A percentile compares a stretch with the other conserved stretches of the same genome.
These are phyloP conservation scores for Xylariaceae sp. DNA, from an alignment of 2,329 filamentous ascomycete genomes.

Conservation along the genomic window DNA sequence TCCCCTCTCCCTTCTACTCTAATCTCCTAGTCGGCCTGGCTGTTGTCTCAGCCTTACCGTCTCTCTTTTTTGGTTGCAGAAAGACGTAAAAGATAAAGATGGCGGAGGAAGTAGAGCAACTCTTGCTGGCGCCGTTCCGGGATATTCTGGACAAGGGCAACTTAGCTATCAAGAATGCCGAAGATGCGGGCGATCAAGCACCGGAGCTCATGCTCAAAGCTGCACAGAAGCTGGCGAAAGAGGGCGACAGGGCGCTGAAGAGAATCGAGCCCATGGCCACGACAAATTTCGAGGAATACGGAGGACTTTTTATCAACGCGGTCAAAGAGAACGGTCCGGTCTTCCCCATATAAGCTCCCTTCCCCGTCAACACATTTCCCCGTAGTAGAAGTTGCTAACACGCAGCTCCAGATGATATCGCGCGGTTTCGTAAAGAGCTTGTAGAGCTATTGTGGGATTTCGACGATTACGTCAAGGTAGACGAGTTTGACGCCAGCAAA, in stretches of 20 bases:
- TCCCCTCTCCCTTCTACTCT: no score
- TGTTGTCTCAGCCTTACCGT: neutral
- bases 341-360: neutral
- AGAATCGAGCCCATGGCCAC: conserved; percentile 48
- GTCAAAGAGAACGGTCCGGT: conserved; percentile 50
- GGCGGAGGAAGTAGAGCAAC: conserved; percentile 34
- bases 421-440: conserved; percentile 43
- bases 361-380: neutral
- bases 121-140: conserved; percentile 47
- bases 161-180: conserved; percentile 43
- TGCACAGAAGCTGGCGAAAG: conserved; percentile 43
- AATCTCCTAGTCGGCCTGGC: neutral
- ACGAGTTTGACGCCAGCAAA: conserved; percentile 47
- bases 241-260: conserved; percentile 46
- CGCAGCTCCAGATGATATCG: conserved; percentile 42
- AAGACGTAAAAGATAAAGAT: conserved; percentile 16
- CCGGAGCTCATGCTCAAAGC: conserved; percentile 44
- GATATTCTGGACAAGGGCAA: conserved; percentile 50
- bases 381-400: conserved; percentile 8
- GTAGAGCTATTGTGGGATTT: conserved; percentile 52
- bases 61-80: neutral
- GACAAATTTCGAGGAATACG: conserved; percentile 45
- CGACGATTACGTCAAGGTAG: conserved; percentile 48
- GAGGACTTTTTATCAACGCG: conserved; percentile 44
- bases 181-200: conserved; percentile 34